phyloP scores from a whole-genome alignment of 1,284 basidiomycete species.

The Inonotus hispidus region DNA sequence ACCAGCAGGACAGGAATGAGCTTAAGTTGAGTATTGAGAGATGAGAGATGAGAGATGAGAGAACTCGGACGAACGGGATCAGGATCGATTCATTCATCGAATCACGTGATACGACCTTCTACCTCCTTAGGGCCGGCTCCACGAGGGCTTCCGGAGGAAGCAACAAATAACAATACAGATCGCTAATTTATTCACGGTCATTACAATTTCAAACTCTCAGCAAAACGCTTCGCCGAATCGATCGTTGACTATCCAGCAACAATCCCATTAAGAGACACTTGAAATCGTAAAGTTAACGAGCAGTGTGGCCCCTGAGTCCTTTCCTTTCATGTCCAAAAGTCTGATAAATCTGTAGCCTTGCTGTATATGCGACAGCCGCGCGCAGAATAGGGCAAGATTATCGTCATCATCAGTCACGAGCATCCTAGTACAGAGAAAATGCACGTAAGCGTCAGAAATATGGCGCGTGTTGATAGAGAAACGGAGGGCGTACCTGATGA shows the following conservation, averaged over 20 bases:
- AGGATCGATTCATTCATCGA: too few relatives aligned
- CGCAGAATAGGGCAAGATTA: conserved; percentile 44
- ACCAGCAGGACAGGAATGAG: too few relatives aligned
- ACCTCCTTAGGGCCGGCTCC: too few relatives aligned
- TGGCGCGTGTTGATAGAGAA: neutral
- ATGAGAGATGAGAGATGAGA: too few relatives aligned
- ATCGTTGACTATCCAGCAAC: neutral
- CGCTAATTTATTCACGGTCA: too few relatives aligned
- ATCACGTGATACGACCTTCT: too few relatives aligned
- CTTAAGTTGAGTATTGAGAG: too few relatives aligned
- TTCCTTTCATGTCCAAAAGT: conserved; percentile 49
- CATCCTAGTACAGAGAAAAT: conserved; percentile 24
- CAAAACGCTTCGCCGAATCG: too few relatives aligned
- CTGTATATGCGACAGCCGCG: conserved; percentile 38
- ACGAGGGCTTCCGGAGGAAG: too few relatives aligned
- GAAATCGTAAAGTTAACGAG: conserved; percentile 35
- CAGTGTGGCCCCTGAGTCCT: conserved; percentile 44
- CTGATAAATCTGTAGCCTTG: conserved; percentile 46
- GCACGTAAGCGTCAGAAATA: neutral
- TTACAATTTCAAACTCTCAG: too few relatives aligned
- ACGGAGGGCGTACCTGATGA: conserved; percentile 37
- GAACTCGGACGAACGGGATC: too few relatives aligned
- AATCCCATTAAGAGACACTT: neutral
- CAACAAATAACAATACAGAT: too few relatives aligned
- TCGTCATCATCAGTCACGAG: conserved; percentile 33